Evolutionary conservation across 768 basidiomycete species (phyloP), one percentile per base, ranked within the genome.

Genomic region (Pisolithus sp.): DNA sequence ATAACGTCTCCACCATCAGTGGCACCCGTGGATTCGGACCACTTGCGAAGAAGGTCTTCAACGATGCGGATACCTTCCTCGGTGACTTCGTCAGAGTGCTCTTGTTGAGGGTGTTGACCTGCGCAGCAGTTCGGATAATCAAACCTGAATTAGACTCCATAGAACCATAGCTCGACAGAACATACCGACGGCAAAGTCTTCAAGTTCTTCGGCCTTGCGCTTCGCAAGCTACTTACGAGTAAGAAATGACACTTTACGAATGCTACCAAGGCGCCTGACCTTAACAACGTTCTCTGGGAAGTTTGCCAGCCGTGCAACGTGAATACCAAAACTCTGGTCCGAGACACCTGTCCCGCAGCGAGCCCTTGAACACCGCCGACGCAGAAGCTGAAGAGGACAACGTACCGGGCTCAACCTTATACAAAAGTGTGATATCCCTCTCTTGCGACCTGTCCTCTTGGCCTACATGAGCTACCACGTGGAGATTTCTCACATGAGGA

Each of bases 271-370:
- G n/a, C 2, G 10, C 2, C 39, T 7, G 18, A 89, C 87, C 76
- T 87, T 90, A 53, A 98, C 80, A 10, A 98, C 94, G 57, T 83
- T 87, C 54, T 94, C 89, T 0, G 96, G 96, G 69, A 99, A 99
- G 68, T 97, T 94, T 4, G 95, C 95, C n/a, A 98, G 74, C 64
- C 93, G 80, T 0, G 96, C 96, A 15, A 99, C 96, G 59, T 98
- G 93, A 26, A 99, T 98, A 68, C 95, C 96, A 62, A 97, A 98
- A 64, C 92, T 95, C 68, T 97, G 95, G 64, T 98, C 95, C 42
- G 90, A 93, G 20, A 96, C 79, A 13, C 92, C 91, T 91, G 52
- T 5, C 4, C 12, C 34, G 13, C n/a, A 37, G 12, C 30, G 42
- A 21, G 20, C 50, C 10, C 15, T 40, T 58, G 24, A 59, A 41